These are phyloP conservation scores for Raddia guianensis DNA, from an alignment of 176 grass and related monocot species.

Conservation along the genomic window DNA sequence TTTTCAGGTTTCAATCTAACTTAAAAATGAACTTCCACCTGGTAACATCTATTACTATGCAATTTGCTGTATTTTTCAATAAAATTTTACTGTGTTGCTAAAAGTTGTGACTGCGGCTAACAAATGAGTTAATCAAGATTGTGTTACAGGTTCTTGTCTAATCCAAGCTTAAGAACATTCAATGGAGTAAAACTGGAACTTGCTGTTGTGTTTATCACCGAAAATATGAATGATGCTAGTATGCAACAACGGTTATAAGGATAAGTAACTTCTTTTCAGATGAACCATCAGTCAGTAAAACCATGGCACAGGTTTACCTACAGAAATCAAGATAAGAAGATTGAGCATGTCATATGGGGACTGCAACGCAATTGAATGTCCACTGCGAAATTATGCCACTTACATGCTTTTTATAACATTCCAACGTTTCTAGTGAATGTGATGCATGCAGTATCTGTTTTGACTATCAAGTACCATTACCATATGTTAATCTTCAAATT, in stretches of 20 bases:
- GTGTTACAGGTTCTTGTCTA: slow-evolving; percentile 67
- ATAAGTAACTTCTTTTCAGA: slow-evolving; percentile 46
- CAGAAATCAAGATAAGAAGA: slow-evolving; percentile 42
- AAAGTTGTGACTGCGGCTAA: slow-evolving; percentile 60
- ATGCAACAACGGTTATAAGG: slow-evolving; percentile 38
- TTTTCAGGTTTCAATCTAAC: slow-evolving; percentile 99
- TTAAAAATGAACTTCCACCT: slow-evolving; percentile 73
- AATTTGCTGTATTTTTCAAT: slow-evolving; percentile 39
- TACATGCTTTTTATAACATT: slow-evolving; percentile 11
- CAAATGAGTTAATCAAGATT: slow-evolving; percentile 59
- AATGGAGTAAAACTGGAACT: slow-evolving; percentile 57
- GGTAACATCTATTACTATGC: slow-evolving; percentile 66
- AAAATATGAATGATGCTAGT: slow-evolving; percentile 32
- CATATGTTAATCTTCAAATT: background rate
- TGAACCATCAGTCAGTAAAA: slow-evolving; percentile 45
- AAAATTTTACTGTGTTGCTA: slow-evolving; percentile 39
- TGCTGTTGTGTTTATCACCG: slow-evolving; percentile 29
- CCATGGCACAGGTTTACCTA: slow-evolving; percentile 37
- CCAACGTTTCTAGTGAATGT: slow-evolving; percentile 11
- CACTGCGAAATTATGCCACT: background rate
- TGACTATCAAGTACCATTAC: background rate
- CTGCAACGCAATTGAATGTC: slow-evolving; percentile 11
- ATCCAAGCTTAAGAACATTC: slow-evolving; percentile 47
- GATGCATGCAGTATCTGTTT: background rate
- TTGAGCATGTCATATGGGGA: slow-evolving; percentile 25